Percentiles rank a stretch among this genome's conserved stretches.
Conservation (phyloP, 306 rosid species). For the Ochetophila trinervis region DNA sequence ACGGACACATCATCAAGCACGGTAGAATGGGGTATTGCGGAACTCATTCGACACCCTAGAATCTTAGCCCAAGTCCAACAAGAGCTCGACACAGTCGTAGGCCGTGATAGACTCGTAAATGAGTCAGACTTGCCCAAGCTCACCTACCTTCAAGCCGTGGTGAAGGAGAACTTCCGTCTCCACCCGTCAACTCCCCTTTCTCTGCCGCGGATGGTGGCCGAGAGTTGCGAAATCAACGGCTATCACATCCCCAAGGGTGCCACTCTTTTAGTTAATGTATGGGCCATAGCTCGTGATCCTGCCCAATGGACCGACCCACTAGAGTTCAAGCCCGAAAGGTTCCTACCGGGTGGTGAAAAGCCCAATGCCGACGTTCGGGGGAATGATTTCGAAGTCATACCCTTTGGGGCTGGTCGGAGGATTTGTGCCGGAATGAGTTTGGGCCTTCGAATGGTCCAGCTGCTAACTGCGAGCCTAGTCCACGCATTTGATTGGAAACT, state of each 20-base stretch:
- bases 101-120: conserved; percentile 42
- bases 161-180: conserved; percentile 76
- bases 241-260: conserved; percentile 70
- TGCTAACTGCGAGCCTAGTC: conserved; percentile 40
- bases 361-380: conserved; percentile 56
- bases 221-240: conserved; percentile 52
- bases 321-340: conserved; percentile 67
- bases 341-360: conserved; percentile 59
- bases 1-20: conserved; percentile 86
- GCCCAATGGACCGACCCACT: conserved; percentile 52
- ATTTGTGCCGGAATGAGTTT: conserved; percentile 69
- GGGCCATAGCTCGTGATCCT: conserved; percentile 80
- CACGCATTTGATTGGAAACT: conserved; percentile 66
- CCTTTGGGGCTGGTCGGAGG: conserved; percentile 81
- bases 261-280: conserved; percentile 67
- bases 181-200: conserved; percentile 95
- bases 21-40: conserved; percentile 74
- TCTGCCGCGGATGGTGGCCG: conserved; percentile 49
- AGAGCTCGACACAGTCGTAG: conserved; percentile 60
- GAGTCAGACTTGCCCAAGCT: conserved; percentile 52
- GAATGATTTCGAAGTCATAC: conserved; percentile 68
- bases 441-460: conserved; percentile 60
- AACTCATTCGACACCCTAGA: conserved; percentile 49
- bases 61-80: conserved; percentile 42
- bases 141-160: conserved; percentile 67